Conservation (phyloP, 768 basidiomycete species). For the Galerina marginata region DNA sequence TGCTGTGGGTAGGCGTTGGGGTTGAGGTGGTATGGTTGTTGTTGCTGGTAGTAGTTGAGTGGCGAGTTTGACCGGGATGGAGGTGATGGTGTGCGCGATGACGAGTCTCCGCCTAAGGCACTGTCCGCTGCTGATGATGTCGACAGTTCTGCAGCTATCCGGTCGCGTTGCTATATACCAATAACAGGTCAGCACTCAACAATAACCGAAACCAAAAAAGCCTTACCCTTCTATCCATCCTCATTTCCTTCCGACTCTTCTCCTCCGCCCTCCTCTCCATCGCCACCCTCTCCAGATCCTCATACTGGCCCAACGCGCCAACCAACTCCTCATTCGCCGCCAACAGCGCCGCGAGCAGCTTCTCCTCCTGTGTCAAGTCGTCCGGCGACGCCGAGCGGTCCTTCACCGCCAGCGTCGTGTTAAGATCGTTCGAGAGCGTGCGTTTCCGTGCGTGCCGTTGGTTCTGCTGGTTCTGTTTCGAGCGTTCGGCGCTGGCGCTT, state of each 20-base stretch:
- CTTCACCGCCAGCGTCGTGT: constrained; percentile 12
- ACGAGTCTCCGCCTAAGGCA: constrained; percentile 35
- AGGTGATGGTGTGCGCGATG: constrained; percentile 50
- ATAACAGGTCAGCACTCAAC: neutral
- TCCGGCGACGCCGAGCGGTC: constrained; percentile 28
- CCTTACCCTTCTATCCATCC: constrained; percentile 71
- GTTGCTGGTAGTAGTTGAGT: constrained; percentile 11
- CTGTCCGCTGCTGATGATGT: constrained; percentile 14
- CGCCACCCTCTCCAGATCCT: constrained; percentile 76
- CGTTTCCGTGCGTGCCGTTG: constrained; percentile 28
- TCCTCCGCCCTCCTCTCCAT: constrained; percentile 69
- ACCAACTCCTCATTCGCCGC: constrained; percentile 75
- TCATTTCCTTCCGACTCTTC: constrained; percentile 69
- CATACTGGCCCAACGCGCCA: constrained; percentile 73
- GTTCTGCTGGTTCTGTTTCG: constrained; percentile 45
- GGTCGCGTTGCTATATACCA: constrained; percentile 43
- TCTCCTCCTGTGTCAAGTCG: constrained; percentile 72
- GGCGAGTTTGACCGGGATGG: constrained; percentile 41
- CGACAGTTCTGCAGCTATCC: constrained; percentile 29
- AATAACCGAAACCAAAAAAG: neutral
- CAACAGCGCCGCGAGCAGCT: constrained; percentile 73
- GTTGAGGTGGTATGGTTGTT: neutral
- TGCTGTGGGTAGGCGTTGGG: neutral
- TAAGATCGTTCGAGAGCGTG: constrained; percentile 23
- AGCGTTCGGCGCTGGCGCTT: constrained; percentile 77